Conservation (phyloP, 1,284 basidiomycete species). For the Albatrellus sp. region DNA sequence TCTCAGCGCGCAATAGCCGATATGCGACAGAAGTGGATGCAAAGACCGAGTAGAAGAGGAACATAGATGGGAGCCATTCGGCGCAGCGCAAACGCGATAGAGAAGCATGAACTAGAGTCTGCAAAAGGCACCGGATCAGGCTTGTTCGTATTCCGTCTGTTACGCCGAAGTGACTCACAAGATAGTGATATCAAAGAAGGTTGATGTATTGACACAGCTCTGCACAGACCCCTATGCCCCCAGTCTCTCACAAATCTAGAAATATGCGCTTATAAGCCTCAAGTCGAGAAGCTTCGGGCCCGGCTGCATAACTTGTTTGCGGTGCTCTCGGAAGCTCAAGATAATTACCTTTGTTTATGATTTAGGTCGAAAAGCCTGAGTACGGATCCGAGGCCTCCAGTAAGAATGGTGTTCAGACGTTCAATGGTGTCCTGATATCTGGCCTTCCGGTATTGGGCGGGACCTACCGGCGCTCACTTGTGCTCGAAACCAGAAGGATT, state of each 20-base stretch:
- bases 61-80: slow-evolving; percentile 70
- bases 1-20: slow-evolving; percentile 47
- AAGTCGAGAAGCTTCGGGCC: slow-evolving; percentile 76
- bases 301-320: slow-evolving; percentile 86
- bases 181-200: slow-evolving; percentile 16
- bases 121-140: slow-evolving; percentile 15
- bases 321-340: not conserved
- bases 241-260: slow-evolving; percentile 78
- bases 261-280: slow-evolving; percentile 89
- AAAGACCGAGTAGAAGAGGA: slow-evolving; percentile 72
- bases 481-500: slow-evolving; percentile 84
- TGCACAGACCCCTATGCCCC: slow-evolving; percentile 98
- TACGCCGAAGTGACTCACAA: not conserved
- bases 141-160: slow-evolving; percentile 12
- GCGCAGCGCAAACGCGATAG: slow-evolving; percentile 67
- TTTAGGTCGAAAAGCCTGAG: slow-evolving; percentile 59
- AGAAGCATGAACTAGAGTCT: slow-evolving; percentile 43
- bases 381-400: slow-evolving; percentile 88
- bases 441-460: slow-evolving; percentile 97
- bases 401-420: slow-evolving; percentile 79
- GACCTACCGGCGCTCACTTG: slow-evolving; percentile 91
- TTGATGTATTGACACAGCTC: slow-evolving; percentile 51
- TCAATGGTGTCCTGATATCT: slow-evolving; percentile 80
- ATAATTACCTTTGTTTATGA: not conserved
- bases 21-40: slow-evolving; percentile 47